Evolutionary conservation across 306 rosid species (phyloP), one percentile per base, ranked within the genome.

Genomic region (Cercis canadensis): DNA sequence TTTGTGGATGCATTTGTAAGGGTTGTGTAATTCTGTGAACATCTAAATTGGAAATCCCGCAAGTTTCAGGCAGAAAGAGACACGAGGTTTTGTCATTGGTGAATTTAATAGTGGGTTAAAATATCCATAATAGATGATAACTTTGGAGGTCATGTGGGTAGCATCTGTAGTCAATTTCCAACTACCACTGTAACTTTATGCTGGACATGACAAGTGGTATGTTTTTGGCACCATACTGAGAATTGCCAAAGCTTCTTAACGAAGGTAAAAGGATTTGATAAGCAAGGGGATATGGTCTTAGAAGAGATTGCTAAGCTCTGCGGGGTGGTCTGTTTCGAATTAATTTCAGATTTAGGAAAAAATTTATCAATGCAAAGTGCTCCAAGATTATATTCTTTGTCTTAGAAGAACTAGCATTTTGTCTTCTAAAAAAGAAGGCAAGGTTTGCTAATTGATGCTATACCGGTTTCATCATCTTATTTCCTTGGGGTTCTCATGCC

Each of bases 21-120:
- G 17, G 52, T 44, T n/a, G 15, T 46, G 15, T 18, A 14, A 13
- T 69, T 50, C n/a, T 43, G 47, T 46, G 21, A 64, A 63, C 62
- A 55, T 19, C 7, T 54, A 14, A 41, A 0, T 11, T 33, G 8
- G 65, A 47, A 32, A 68, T 44, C 33, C 58, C 10, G 15, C 62
- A 51, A 55, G n/a, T 33, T 44, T 33, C 37, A 14, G 16, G 17
- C 53, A 11, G 43, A 47, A 77, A 18, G 12, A 19, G 41, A 14
- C 24, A 10, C 0, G 15, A 12, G 37, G 51, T 47, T 66, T 52
- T n/a, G 6, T 43, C 40, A 16, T 70, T 65, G 14, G 43, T 18
- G 56, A 18, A 39, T 56, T 64, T 63, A 1, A 40, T 44, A 49
- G 13, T 53, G 45, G 40, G 66, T 45, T 50, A 39, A 33, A 14